Evolutionary conservation across 345 rosid species (phyloP), one percentile per base, ranked within the genome.

Genomic region (Euclidium syriacum): DNA sequence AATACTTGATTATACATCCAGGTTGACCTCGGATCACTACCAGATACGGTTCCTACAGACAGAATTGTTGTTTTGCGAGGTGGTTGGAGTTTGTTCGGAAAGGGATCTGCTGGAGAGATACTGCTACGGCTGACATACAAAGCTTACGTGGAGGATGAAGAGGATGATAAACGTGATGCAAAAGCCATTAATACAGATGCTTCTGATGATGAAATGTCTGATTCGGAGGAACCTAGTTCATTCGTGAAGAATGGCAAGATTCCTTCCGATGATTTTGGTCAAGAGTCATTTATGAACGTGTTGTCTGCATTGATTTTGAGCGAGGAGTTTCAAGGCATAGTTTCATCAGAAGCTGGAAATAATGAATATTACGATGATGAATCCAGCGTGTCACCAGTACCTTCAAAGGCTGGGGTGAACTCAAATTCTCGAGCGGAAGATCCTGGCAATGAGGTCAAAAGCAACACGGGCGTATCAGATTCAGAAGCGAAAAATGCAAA

Each of bases 91-190:
- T 52, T 81, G 58, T 79, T 87, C 14, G 58, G 90, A 49, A 88
- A 83, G 65, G 74, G 92, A 20, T 80, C 95, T 68, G 62, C 87
- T 17, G 99, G 99, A 57, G 96, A 90, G 77, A 65, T 94, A 61
- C 73, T 87, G 32, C 86, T 94, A 65, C 84, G 99, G 62, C 86
- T 94, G 43, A 94, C 97, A 40, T 94, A 90, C 73, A 94, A 94
- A 82, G 96, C 83, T 47, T 94, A 90, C 64, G 97, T 90, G 62
- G 97, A 94, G 79, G 99, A 94, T 56, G 99, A 90, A 80, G 99
- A 90, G 67, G 97, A 94, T 70, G 95, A 85, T 64, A 79, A 70
- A 43, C 39, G 73, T 39, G 70, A 56, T 42, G 79, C 73, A 49
- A 81, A 64, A 78, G 70, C 79, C 14, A 35, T 46, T 36, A 78